Evolutionary conservation across 768 basidiomycete genomes (phyloP).

Genomic region (Tubosaeta sp.): DNA sequence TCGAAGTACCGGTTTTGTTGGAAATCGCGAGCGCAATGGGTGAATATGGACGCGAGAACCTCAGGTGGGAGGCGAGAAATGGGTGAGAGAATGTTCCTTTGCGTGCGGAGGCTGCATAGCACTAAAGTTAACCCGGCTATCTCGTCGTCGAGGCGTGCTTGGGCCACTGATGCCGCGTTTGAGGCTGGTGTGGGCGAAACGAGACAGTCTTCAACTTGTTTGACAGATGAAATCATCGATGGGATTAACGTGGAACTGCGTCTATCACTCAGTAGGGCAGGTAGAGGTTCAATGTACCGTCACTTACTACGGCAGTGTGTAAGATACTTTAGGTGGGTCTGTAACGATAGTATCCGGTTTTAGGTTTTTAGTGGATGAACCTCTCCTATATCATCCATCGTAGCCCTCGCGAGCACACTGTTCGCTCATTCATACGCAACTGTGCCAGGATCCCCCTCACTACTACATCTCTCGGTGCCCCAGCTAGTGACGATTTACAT

Average conservation of each 20-base stretch:
- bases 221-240: neutral
- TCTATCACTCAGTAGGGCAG: neutral
- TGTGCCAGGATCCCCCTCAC: too few relatives aligned
- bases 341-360: too few relatives aligned
- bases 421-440: too few relatives aligned
- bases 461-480: too few relatives aligned
- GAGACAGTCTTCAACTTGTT: neutral
- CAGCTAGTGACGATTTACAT: too few relatives aligned
- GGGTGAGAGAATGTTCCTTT: conserved; percentile 4
- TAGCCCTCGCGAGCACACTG: too few relatives aligned
- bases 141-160: neutral
- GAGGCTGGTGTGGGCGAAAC: neutral
- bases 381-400: too few relatives aligned
- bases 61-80: conserved; percentile 14
- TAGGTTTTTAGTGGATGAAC: too few relatives aligned
- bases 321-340: neutral
- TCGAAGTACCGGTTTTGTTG: neutral
- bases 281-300: neutral
- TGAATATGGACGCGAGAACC: conserved; percentile 11
- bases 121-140: neutral
- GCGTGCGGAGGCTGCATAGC: neutral
- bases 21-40: neutral
- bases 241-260: neutral
- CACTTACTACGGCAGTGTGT: neutral
- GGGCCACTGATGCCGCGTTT: neutral